Percentiles rank a stretch among this genome's conserved stretches.
Evolutionary conservation across 2,329 filamentous ascomycete genomes (phyloP).

Genomic region (Penicillium sp.): DNA sequence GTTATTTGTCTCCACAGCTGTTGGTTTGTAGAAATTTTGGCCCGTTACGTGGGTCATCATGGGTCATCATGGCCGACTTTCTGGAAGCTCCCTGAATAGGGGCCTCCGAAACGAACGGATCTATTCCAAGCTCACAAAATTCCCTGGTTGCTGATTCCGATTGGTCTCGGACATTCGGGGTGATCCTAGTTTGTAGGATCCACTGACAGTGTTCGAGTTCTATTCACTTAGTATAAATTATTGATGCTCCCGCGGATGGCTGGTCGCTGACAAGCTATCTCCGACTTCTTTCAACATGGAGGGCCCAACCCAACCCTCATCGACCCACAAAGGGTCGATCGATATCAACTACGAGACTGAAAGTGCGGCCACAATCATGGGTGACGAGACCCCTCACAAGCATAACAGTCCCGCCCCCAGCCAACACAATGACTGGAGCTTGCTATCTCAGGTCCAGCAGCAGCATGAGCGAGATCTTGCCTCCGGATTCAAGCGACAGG

Average conservation of each 20-base stretch:
- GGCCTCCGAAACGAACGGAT: background rate
- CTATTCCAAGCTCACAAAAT: background rate
- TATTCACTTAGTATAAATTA: background rate
- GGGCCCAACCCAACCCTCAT: constrained; percentile 2
- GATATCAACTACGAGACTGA: constrained; percentile 25
- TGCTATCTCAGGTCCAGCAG: constrained; percentile 49
- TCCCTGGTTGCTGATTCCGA: background rate
- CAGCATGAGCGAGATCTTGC: constrained; percentile 43
- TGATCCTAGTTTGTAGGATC: background rate
- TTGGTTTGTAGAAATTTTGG: constrained; percentile 10
- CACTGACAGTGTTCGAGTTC: background rate
- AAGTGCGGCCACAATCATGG: constrained; percentile 26
- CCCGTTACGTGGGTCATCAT: constrained; percentile 6
- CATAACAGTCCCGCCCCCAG: constrained; percentile 13
- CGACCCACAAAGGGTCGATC: constrained; percentile 4
- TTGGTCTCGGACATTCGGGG: constrained; percentile 3
- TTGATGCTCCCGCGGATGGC: background rate
- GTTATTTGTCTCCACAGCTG: constrained; percentile 1
- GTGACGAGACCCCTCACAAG: constrained; percentile 21
- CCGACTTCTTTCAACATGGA: constrained; percentile 5
- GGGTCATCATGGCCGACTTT: too few species aligned
- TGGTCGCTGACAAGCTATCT: background rate
- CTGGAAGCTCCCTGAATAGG: background rate
- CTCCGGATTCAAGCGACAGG: constrained; percentile 47
- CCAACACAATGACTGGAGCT: constrained; percentile 45